These are phyloP conservation scores for Solanum pennellii DNA, from an alignment of 257 asterid genomes.

Conservation along the genomic window DNA sequence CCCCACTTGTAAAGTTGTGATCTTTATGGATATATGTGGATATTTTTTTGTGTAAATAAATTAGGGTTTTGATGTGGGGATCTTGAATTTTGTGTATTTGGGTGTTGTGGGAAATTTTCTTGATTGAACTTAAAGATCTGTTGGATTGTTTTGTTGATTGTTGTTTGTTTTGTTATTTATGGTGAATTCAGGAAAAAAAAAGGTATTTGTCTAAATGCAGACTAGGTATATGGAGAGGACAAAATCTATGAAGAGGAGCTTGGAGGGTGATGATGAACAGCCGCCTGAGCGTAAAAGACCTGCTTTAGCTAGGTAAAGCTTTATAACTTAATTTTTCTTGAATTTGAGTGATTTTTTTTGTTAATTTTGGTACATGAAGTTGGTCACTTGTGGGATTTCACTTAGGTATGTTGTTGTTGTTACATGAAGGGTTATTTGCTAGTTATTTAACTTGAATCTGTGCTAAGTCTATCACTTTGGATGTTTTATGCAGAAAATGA, in stretches of 20 bases:
- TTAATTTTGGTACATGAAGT: neutral
- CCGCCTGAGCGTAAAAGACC: conserved; percentile 58
- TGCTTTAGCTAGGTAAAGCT: conserved; percentile 40
- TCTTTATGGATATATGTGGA: neutral
- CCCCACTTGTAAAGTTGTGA: neutral
- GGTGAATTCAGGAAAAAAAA: neutral
- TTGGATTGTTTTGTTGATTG: neutral
- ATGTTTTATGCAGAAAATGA: neutral
- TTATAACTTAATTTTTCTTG: neutral
- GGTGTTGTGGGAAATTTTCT: neutral
- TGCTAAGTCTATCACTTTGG: neutral
- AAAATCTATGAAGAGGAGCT: conserved; percentile 68
- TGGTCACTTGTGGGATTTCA: neutral
- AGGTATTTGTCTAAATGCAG: conserved; percentile 48
- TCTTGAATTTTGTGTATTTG: neutral
- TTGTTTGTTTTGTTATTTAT: neutral
- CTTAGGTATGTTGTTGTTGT: neutral
- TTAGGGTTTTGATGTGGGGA: neutral
- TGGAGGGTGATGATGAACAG: conserved; percentile 59
- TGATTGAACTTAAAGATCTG: neutral
- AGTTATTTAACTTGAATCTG: neutral
- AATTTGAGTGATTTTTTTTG: neutral
- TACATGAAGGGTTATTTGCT: neutral
- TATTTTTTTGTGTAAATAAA: neutral
- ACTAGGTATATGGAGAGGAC: conserved; percentile 82